Conservation (phyloP, 2,329 filamentous ascomycete species). For the Fusarium nisikadoi region DNA sequence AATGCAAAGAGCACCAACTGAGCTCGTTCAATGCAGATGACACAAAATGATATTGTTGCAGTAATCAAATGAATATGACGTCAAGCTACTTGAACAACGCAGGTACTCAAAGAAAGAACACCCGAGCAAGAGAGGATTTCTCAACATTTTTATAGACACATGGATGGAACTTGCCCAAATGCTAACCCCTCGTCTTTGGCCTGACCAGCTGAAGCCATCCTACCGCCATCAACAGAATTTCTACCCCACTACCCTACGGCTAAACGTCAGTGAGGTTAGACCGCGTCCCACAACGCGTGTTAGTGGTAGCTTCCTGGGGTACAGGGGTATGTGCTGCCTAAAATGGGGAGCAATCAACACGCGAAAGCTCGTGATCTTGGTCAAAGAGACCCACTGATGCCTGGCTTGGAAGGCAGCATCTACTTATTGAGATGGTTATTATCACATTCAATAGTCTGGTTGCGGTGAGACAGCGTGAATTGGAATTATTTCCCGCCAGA, state of each 20-base stretch:
- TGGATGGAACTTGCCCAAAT: not conserved
- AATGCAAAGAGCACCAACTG: not conserved
- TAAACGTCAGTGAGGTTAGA: slow-evolving; percentile 18
- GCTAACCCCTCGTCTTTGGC: not conserved
- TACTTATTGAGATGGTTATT: not conserved
- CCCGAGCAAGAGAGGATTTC: not conserved
- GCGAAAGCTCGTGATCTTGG: slow-evolving; percentile 42
- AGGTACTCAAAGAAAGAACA: not conserved
- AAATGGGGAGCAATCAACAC: slow-evolving; percentile 21
- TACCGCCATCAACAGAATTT: not conserved
- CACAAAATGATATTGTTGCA: not conserved
- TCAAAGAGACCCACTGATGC: slow-evolving; percentile 33
- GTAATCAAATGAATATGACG: not conserved
- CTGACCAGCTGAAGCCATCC: slow-evolving; percentile 30
- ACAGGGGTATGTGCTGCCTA: slow-evolving; percentile 42
- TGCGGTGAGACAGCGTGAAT: slow-evolving; percentile 34
- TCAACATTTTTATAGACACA: slow-evolving; percentile 35
- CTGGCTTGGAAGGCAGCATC: slow-evolving; percentile 20
- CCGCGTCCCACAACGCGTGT: slow-evolving; percentile 27
- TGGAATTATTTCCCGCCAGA: not conserved
- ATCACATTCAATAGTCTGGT: slow-evolving; percentile 20
- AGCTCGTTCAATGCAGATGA: not conserved
- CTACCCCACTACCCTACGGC: slow-evolving; percentile 15
- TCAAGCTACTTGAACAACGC: not conserved
- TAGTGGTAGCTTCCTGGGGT: slow-evolving; percentile 1